A percentile compares a stretch with the other conserved stretches of the same genome.
phyloP scores from a whole-genome alignment of 2,329 filamentous ascomycete species.

The Paraconiothyrium sp. region DNA sequence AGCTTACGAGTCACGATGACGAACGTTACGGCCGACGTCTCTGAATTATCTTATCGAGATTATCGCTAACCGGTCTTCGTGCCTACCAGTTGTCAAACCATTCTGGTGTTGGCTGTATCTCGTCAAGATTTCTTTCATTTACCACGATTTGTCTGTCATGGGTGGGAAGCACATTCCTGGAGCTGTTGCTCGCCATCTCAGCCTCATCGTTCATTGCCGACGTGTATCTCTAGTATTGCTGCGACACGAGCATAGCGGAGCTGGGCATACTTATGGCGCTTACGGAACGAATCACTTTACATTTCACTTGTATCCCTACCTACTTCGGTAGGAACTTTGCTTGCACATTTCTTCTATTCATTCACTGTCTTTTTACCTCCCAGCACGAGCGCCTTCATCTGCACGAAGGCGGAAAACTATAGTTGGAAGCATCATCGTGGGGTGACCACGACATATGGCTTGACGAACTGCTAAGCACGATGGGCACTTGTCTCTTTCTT shows the following conservation, averaged over 20 bases:
- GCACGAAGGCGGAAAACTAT: conserved; percentile 4
- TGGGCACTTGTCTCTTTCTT: background rate
- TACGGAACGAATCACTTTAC: conserved; percentile 20
- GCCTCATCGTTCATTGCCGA: conserved; percentile 29
- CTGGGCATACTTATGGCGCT: conserved; percentile 46
- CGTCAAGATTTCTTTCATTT: conserved; percentile 39
- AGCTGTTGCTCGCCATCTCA: conserved; percentile 27
- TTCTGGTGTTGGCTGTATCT: conserved; percentile 34
- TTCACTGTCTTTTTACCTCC: conserved; percentile 9
- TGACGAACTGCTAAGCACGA: background rate
- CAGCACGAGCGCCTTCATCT: background rate
- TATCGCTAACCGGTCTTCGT: conserved; percentile 30
- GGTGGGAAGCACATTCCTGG: conserved; percentile 22
- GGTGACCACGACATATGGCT: conserved; percentile 3
- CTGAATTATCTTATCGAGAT: conserved; percentile 27
- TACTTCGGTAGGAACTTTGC: conserved; percentile 7
- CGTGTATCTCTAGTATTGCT: conserved; percentile 47
- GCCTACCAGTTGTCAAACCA: conserved; percentile 31
- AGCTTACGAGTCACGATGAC: conserved; percentile 60
- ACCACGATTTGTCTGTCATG: conserved; percentile 34
- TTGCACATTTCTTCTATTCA: conserved; percentile 7
- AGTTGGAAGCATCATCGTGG: background rate
- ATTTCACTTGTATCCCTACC: conserved; percentile 19
- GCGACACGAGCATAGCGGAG: conserved; percentile 45
- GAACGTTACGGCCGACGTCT: conserved; percentile 51